Conservation (phyloP, 1,284 basidiomycete species). For the Sanghuangporus sanghuang region DNA sequence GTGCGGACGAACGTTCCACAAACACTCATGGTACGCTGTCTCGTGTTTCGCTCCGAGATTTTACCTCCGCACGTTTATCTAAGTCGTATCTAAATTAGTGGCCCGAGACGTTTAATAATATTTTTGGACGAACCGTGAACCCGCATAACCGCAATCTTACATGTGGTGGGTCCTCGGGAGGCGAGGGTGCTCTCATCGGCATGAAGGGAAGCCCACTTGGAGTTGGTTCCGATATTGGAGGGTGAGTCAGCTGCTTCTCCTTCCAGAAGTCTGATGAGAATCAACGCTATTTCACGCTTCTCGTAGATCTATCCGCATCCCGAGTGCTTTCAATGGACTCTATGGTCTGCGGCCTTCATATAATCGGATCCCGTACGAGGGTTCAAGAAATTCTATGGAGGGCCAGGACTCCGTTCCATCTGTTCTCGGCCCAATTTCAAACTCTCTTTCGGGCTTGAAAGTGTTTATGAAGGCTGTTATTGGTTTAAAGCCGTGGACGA, state of each 20-base stretch:
- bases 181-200: constrained; percentile 51
- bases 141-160: constrained; percentile 50
- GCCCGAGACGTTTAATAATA: constrained; percentile 54
- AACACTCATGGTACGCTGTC: constrained; percentile 46
- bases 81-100: constrained; percentile 33
- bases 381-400: constrained; percentile 55
- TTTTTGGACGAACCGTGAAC: constrained; percentile 69
- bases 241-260: constrained; percentile 28
- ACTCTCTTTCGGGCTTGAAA: constrained; percentile 52
- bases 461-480: constrained; percentile 58
- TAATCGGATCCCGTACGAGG: constrained; percentile 65
- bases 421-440: constrained; percentile 68
- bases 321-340: constrained; percentile 58
- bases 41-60: neutral
- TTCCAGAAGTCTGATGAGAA: neutral
- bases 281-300: neutral
- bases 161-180: constrained; percentile 57
- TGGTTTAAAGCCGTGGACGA: constrained; percentile 58
- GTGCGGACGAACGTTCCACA: constrained; percentile 71
- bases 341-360: constrained; percentile 71
- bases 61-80: neutral
- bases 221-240: constrained; percentile 68
- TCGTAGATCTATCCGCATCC: constrained; percentile 61
- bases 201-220: constrained; percentile 58
- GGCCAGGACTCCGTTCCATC: constrained; percentile 70